These are phyloP conservation scores for Fagopyrum tataricum DNA, from an alignment of 148 eudicot species.

Conservation along the genomic window DNA sequence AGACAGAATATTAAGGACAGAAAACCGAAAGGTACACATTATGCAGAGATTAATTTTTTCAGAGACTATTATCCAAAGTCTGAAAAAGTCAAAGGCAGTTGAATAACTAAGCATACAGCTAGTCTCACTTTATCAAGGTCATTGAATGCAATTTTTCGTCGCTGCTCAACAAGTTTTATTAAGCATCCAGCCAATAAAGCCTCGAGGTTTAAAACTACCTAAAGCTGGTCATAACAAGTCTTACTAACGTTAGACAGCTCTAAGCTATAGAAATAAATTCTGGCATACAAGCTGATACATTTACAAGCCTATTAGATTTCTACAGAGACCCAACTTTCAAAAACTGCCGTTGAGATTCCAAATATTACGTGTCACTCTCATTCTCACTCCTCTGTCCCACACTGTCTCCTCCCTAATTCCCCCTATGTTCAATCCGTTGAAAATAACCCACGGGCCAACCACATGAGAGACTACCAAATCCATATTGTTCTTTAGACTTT, in stretches of 20 bases:
- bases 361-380: too few relatives aligned
- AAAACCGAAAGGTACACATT: background rate
- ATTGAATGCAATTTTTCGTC: background rate
- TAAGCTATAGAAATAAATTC: background rate
- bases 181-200: too few relatives aligned
- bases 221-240: background rate
- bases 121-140: background rate
- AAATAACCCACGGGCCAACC: too few relatives aligned
- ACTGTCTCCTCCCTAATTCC: too few relatives aligned
- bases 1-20: background rate
- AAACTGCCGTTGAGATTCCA: too few relatives aligned
- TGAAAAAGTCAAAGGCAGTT: background rate
- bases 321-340: background rate
- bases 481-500: too few relatives aligned
- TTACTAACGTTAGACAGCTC: background rate
- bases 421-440: too few relatives aligned
- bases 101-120: background rate
- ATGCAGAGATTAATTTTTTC: background rate
- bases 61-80: conserved; percentile 1
- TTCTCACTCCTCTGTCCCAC: too few relatives aligned
- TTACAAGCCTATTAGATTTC: background rate
- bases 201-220: too few relatives aligned
- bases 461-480: too few relatives aligned
- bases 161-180: background rate
- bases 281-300: background rate